Evolutionary conservation across 495 filamentous ascomycete genomes (phyloP), one percentile per base, ranked within the genome.

Genomic region (Podospora appendiculata): DNA sequence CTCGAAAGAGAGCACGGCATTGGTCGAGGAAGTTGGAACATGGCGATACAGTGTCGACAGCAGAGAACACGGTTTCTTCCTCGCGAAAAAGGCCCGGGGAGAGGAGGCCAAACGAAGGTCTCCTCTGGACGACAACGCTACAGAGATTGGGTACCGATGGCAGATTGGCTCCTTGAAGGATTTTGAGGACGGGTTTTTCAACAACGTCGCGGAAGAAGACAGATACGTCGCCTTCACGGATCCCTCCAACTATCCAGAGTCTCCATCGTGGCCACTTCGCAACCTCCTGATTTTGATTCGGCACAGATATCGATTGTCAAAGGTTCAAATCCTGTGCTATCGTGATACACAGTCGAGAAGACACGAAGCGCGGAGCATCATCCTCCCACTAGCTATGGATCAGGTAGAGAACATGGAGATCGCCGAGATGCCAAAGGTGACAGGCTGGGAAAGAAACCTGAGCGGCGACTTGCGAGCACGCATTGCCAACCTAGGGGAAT

Each of bases 391-490:
- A 32, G 69, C 79, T 54, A 79, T 83, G 46, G 80, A 79, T 17
- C 32, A 47, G 41, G 66, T 70, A 25, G 70, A 66, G 18, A 63
- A 60, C 9, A 64, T 74, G 52, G 55, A 61, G 52, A 54, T 67
- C 55, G 56, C 58, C 6, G 66, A 75, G 39, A 77, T 94, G 76
- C 93, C 93, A 13, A 95, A 90, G 63, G 82, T 91, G 12, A 95
- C 89, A 6, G 93, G 93, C 35, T 98, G 93, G 93, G 93, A 98
- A 67, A 84, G 91, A 34, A 89, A 90, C 54, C 77, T 74, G 10
- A 72, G 74, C 25, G 84, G 85, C 17, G 95, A 93, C 60, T 64
- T 96, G 41, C 76, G 76, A n/a, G 80, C 85, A 19, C 82, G 85
- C 52, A 73, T 82, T 9, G 88, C 89, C 16, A 87, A 91, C 62